Base-by-base conservation (phyloP, 805 yeast species). In the Groenewaldozyma salmanticensis region DNA sequence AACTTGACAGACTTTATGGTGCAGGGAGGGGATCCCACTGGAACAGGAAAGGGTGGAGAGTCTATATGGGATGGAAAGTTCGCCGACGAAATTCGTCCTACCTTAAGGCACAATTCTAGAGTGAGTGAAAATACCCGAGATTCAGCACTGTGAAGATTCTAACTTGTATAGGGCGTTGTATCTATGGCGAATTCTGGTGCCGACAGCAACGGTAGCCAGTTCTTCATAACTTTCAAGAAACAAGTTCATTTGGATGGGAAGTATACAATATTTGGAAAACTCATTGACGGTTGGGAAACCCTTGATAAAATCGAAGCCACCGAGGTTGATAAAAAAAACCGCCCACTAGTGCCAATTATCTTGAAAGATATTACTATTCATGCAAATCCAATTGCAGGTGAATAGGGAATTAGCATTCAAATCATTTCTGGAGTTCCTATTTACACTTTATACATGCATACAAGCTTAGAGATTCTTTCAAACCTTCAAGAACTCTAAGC, bases 141-240 rank as follows among this genome's bases (percentile, higher is more conserved):
- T 16, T 16, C 15, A 16, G 17, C 17, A 16, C 9, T 11, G 35
- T 9, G 15, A 32, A n/a, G 9, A 32, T 9, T 11, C 15, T 9
- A 16, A 11, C 15, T 15, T 27, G 29, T 11, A 6, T 22, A 47
- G 66, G 94, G 94, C 60, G 67, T 87, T 48, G 71, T 86, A 48
- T 82, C 94, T 1, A 86, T 86, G 96, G 96, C 95, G 37, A 86
- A 87, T 54, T 81, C 95, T 2, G 96, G 95, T 15, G 83, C 92
- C 42, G 75, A 79, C 56, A 86, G 95, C 35, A 86, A 87, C 56
- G 95, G 95, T 0, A 81, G 94, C 1, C 96, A 86, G 60, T 87
- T 83, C 52, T 86, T 87, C 61, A 79, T 86, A 59, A 81, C 94
- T 54, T 78, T 87, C 1, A 72, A 65, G 40, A 74, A 86, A 2